Conservation (phyloP, 306 rosid species). For the Cucurbita moschata region DNA sequence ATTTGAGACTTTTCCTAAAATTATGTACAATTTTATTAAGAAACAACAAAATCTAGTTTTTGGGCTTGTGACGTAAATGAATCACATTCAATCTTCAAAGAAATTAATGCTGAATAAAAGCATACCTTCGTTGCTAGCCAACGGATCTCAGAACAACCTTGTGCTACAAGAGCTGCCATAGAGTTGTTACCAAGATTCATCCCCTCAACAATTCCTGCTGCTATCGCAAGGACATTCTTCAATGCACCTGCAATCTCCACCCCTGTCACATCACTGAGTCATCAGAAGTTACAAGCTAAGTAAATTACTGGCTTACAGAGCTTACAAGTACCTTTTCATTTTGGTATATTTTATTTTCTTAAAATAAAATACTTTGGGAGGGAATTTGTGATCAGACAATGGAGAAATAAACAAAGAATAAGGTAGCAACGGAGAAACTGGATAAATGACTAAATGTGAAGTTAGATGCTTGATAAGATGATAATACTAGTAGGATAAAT, state of each 20-base stretch:
- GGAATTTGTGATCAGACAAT: background rate
- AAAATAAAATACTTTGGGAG: background rate
- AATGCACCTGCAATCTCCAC: slow-evolving; percentile 97
- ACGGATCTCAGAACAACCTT: slow-evolving; percentile 93
- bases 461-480: slow-evolving; percentile 1
- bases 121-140: slow-evolving; percentile 92
- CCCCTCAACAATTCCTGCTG: slow-evolving; percentile 92
- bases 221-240: slow-evolving; percentile 87
- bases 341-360: background rate
- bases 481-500: background rate
- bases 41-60: background rate
- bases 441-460: background rate
- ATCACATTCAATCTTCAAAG: background rate
- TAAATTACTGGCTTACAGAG: slow-evolving; percentile 12
- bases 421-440: background rate
- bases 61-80: background rate
- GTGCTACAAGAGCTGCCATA: slow-evolving; percentile 95
- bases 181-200: slow-evolving; percentile 94
- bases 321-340: background rate
- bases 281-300: slow-evolving; percentile 75
- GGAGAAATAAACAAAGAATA: background rate
- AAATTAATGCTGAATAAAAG: background rate
- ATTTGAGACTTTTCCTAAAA: background rate
- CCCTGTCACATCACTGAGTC: slow-evolving; percentile 96
- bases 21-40: background rate